phyloP scores from a whole-genome alignment of 2,329 filamentous ascomycete genomes.

The Fusarium sambucinum region DNA sequence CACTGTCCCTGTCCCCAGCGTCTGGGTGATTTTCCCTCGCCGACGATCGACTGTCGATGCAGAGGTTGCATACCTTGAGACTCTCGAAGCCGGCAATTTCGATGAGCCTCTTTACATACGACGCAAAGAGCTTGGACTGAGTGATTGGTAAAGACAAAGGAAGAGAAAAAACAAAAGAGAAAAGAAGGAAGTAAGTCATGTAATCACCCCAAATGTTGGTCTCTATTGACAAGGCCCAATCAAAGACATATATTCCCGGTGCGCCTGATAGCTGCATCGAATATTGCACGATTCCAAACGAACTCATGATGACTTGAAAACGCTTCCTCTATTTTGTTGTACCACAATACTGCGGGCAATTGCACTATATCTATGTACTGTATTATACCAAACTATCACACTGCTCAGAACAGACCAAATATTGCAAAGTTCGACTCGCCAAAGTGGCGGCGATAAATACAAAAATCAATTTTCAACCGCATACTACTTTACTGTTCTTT shows the following conservation, averaged over 20 bases:
- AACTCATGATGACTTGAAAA: conserved; percentile 17
- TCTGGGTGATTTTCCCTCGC: conserved; percentile 32
- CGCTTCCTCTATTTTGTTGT: background rate
- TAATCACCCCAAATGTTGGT: background rate
- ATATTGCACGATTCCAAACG: conserved; percentile 18
- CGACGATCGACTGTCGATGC: conserved; percentile 33
- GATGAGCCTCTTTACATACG: conserved; percentile 34
- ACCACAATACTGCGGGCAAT: background rate
- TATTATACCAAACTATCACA: background rate
- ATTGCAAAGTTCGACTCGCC: conserved; percentile 28
- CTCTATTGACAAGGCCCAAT: background rate
- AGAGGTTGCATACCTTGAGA: conserved; percentile 24
- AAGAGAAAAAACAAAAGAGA: background rate
- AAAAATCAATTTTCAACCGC: conserved; percentile 23
- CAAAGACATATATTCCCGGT: conserved; percentile 10
- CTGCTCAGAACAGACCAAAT: background rate
- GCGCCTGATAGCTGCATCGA: conserved; percentile 17
- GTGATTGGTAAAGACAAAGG: conserved; percentile 25
- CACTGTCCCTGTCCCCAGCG: conserved; percentile 36
- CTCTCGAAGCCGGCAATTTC: conserved; percentile 36
- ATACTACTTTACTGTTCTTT: conserved; percentile 5
- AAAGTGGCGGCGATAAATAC: conserved; percentile 21
- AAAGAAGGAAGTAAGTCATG: conserved; percentile 1
- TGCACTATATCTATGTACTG: background rate
- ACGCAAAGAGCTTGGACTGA: conserved; percentile 32